Evolutionary conservation across 2,329 filamentous ascomycete species (phyloP).

Genomic region (Aspergillus persii): DNA sequence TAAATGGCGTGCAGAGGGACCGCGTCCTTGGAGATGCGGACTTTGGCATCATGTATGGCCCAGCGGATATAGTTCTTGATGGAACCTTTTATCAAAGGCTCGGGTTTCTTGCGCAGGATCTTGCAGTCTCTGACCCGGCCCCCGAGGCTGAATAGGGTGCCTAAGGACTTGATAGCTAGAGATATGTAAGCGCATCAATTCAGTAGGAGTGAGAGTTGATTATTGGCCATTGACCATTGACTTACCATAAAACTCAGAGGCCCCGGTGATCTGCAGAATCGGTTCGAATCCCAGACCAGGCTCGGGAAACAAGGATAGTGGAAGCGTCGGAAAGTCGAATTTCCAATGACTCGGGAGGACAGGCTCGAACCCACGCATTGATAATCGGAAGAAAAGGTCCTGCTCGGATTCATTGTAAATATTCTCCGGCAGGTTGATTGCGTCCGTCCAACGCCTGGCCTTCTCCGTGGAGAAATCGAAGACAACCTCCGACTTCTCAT

Average conservation of each 20-base stretch:
- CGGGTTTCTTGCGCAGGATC: constrained; percentile 34
- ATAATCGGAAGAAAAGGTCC: constrained; percentile 53
- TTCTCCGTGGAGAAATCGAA: constrained; percentile 30
- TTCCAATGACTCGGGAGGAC: constrained; percentile 53
- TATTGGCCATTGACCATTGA: neutral
- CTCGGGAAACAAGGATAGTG: constrained; percentile 51
- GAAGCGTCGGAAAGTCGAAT: constrained; percentile 54
- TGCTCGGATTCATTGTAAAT: constrained; percentile 54
- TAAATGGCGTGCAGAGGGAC: constrained; percentile 49
- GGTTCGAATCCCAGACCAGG: constrained; percentile 37
- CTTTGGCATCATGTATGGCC: constrained; percentile 50
- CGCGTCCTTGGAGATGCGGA: constrained; percentile 33
- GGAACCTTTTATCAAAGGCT: constrained; percentile 38
- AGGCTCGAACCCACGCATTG: constrained; percentile 56
- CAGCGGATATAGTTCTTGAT: constrained; percentile 53
- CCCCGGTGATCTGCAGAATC: constrained; percentile 45
- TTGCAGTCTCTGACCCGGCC: constrained; percentile 52
- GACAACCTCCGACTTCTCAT: constrained; percentile 26
- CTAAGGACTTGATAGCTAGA: constrained; percentile 51
- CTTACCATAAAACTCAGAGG: constrained; percentile 48
- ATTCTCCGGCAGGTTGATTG: constrained; percentile 39
- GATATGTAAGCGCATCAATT: neutral
- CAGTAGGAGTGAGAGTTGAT: too few species aligned
- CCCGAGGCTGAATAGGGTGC: constrained; percentile 51
- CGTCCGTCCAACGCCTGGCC: constrained; percentile 35